Conservation (phyloP, 768 basidiomycete species). For the Suillus lakei region DNA sequence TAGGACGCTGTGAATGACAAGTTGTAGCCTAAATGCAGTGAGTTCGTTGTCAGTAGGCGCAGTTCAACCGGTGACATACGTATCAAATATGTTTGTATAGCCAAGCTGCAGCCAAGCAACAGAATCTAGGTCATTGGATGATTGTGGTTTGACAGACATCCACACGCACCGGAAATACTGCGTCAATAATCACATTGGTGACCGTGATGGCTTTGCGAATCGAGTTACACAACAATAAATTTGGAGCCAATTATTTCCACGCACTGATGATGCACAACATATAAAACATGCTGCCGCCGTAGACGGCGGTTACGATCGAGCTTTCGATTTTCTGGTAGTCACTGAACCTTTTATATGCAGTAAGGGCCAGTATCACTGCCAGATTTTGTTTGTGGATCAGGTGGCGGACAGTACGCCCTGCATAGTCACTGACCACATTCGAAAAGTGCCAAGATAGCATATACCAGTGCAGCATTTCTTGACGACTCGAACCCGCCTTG, state of each 20-base stretch:
- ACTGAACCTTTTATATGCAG: constrained; percentile 3
- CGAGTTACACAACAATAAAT: not conserved
- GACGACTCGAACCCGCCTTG: not conserved
- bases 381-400: not conserved
- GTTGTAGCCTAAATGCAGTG: constrained; percentile 13
- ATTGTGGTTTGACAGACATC: not conserved
- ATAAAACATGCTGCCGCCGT: constrained; percentile 24
- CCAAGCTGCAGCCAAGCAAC: not conserved
- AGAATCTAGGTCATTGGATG: not conserved
- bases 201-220: constrained; percentile 18
- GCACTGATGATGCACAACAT: constrained; percentile 22
- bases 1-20: constrained; percentile 31
- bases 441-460: not conserved
- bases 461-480: constrained; percentile 2
- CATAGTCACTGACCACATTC: not conserved
- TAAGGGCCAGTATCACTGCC: constrained; percentile 7
- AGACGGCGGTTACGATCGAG: constrained; percentile 13
- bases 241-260: not conserved
- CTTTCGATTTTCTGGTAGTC: constrained; percentile 6
- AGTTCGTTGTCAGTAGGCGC: not conserved
- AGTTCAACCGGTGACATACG: not conserved
- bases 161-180: constrained; percentile 16
- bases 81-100: not conserved
- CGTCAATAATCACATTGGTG: constrained; percentile 15
- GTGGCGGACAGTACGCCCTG: not conserved